Evolutionary conservation across 805 yeast species (phyloP), one percentile per base, ranked within the genome.

Genomic region (Ogataea henricii): DNA sequence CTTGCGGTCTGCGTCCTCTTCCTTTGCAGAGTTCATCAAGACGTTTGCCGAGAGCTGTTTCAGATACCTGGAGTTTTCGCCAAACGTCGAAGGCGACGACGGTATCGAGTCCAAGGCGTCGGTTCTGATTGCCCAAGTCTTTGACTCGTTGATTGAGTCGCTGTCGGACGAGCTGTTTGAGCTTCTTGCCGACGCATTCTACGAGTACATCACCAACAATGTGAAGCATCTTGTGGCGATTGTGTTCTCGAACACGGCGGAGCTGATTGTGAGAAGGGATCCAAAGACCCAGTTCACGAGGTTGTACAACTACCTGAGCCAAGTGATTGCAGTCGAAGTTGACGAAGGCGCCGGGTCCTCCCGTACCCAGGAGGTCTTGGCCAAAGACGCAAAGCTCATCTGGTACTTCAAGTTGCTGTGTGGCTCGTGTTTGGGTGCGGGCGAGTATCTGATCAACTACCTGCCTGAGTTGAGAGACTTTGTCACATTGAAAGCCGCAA

Each of bases 261-360:
- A 91, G 7, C 77, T 85, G 0, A 66, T 92, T 38, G 81, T 87
- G 2, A 81, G 83, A 52, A 77, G 89, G 36, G 81, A 83, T 40
- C 83, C 89, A 0, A 57, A 62, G 8, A 56, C 61, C 4, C 71
- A 78, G 9, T 77, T 83, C 51, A 67, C 72, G 1, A 65, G 63
- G 37, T 63, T 80, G 22, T 73, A 77, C 30, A 63, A 70, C 0
- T 58, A 72, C n/a, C 65, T 86, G 16, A 67, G 75, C 40, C 71
- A 71, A 4, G 76, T 76, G 44, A 82, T 91, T 21, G 70, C 73
- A 30, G 80, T 76, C 27, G 96, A 92, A 60, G 73, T 92, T 17
- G 88, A 83, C 54, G 87, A 91, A 53, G 86, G 82, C 2, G 97
- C 97, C 0, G 98, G 97, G 3, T 67, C 78, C 1, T 70, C 83